Evolutionary conservation across 768 basidiomycete genomes (phyloP).

Genomic region (Chiua virens): DNA sequence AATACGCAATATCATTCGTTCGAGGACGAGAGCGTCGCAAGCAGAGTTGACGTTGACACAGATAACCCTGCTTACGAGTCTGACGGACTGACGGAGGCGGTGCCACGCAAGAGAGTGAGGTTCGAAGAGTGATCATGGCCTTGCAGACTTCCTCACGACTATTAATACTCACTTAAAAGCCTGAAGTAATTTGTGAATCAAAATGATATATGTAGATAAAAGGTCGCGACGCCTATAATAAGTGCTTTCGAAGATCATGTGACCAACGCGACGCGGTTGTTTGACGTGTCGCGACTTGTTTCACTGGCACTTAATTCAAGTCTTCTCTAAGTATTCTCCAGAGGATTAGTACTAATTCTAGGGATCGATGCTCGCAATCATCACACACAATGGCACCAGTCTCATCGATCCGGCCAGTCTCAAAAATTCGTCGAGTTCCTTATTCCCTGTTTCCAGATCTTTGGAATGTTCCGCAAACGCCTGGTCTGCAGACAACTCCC

Average conservation of each 20-base stretch:
- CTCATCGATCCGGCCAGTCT: conserved; percentile 48
- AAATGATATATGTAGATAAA: too few relatives aligned
- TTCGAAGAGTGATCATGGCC: conserved; percentile 11
- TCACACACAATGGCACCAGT: conserved; percentile 48
- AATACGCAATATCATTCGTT: not conserved
- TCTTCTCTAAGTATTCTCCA: not conserved
- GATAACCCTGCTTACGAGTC: not conserved
- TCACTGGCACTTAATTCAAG: too few relatives aligned
- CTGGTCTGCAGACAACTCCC: conserved; percentile 60
- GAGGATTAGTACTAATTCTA: not conserved
- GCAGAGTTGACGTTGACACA: conserved; percentile 11
- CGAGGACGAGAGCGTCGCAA: not conserved
- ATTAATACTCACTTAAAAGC: not conserved
- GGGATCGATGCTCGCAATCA: conserved; percentile 52
- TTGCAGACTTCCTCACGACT: too few relatives aligned
- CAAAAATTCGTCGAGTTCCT: conserved; percentile 41
- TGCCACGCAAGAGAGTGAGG: conserved; percentile 21
- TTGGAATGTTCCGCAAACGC: conserved; percentile 27
- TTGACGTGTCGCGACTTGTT: too few relatives aligned
- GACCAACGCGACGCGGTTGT: conserved; percentile 22
- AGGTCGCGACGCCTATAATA: too few relatives aligned
- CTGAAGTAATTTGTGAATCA: too few relatives aligned
- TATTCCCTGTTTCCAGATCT: conserved; percentile 39
- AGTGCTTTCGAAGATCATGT: conserved; percentile 14
- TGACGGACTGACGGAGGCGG: not conserved